Percentiles rank a stretch among this genome's conserved stretches.
These are phyloP conservation scores for Euphrasia confusa DNA, from an alignment of 257 asterid species.

Conservation along the genomic window DNA sequence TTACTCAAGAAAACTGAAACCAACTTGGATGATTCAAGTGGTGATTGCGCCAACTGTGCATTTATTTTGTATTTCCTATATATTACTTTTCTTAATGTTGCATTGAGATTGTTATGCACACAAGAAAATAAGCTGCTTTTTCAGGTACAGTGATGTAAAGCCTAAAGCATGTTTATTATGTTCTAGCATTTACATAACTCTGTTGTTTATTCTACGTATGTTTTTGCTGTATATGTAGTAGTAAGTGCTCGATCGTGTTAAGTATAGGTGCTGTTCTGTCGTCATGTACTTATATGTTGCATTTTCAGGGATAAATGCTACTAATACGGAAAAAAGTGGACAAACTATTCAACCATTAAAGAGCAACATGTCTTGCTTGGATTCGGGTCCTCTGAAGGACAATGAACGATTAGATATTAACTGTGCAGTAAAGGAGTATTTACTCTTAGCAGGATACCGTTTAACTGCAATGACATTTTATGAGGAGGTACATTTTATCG, in stretches of 20 bases:
- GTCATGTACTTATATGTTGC: constrained; percentile 27
- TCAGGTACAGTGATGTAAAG: constrained; percentile 18
- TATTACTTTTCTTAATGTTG: constrained; percentile 7
- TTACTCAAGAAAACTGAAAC: constrained; percentile 54
- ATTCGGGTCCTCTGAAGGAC: constrained; percentile 88
- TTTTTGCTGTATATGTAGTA: constrained; percentile 19
- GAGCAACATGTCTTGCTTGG: constrained; percentile 51
- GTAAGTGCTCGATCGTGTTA: constrained; percentile 18
- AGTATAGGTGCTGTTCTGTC: constrained; percentile 13
- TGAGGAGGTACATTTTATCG: constrained; percentile 69
- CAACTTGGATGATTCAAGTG: constrained; percentile 40
- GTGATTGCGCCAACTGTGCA: constrained; percentile 32
- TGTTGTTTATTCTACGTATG: constrained; percentile 7
- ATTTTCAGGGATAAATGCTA: constrained; percentile 46
- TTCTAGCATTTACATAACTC: constrained; percentile 17
- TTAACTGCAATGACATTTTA: constrained; percentile 97
- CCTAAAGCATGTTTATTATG: constrained; percentile 19
- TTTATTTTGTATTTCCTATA: constrained; percentile 12
- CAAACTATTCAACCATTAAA: constrained; percentile 40
- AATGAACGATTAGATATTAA: constrained; percentile 80
- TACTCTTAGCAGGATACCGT: constrained; percentile 89
- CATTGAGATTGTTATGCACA: constrained; percentile 12
- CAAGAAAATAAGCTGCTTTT: constrained; percentile 7
- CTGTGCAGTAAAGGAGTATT: constrained; percentile 95
- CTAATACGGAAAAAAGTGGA: constrained; percentile 36